Base-by-base conservation (phyloP, 208 protist species). In the Wallacemonas sp. region DNA sequence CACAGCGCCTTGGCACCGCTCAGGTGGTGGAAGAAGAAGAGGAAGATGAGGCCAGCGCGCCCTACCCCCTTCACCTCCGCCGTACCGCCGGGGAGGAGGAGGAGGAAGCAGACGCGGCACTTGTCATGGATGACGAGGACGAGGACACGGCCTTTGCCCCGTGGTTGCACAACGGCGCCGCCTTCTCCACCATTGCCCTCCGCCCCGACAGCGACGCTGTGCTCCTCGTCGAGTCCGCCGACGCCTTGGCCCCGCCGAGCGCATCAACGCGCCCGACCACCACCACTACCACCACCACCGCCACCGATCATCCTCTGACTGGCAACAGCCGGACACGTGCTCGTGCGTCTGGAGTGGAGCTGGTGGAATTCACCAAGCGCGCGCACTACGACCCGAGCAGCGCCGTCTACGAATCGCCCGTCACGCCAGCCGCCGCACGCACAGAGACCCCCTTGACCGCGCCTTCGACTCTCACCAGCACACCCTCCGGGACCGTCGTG, bases 121-220 rank as follows among this genome's bases (percentile, higher is more conserved):
- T 26, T 4, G 48, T 16, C 11, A 18, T 2, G n/a, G 48, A 18
- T 55, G 52, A 44, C 7, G 10, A 31, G 5, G 52, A 22, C 49
- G 71, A 77, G 46, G 54, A 86, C 20, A 49, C 49, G 8, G 72
- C 73, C n/a, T 67, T 82, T 14, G 74, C 88, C 23, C 87, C 87
- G 31, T 93, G 87, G 87, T 55, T 93, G 65, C 73, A 74, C 28
- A 72, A 93, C 61, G 81, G 84, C 0, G 82, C 80, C 8, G 84
- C 72, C 31, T 93, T 93, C 63, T 90, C 79, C 11, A 75, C 79
- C 29, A 67, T 93, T 29, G 61, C 68, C 18, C 73, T 93, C 39
- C 72, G 57, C 23, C 65, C 74, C 22, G 79, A 78, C 64, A 72
- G 66, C n/a, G 74, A 90, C 48, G 72, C 86, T 45, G 83, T 93